A percentile compares a stretch with the other conserved stretches of the same genome.
Conservation (phyloP, 116 monocot species). For the Phalaenopsis hybrid region DNA sequence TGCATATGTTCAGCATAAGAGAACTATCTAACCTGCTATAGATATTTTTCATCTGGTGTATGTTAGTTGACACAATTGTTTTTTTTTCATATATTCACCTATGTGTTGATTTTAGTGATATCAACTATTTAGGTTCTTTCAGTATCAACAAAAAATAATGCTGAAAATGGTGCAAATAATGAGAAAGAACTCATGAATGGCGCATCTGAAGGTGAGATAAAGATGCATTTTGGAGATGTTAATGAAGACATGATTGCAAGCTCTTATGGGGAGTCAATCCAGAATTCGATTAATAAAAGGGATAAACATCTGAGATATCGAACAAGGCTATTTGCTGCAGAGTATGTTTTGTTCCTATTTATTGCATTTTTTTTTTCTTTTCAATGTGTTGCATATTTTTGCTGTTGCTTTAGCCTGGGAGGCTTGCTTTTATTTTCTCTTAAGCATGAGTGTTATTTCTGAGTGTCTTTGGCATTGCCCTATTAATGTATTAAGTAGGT, state of each 20-base stretch:
- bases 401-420: neutral
- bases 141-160: slow-evolving; percentile 39
- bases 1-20: neutral
- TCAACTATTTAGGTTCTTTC: slow-evolving; percentile 58
- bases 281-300: slow-evolving; percentile 30
- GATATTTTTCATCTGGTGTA: neutral
- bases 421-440: neutral
- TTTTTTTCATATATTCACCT: neutral
- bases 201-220: slow-evolving; percentile 34
- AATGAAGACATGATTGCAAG: slow-evolving; percentile 84
- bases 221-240: slow-evolving; percentile 56
- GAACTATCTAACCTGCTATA: neutral
- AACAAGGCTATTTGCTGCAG: slow-evolving; percentile 89
- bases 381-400: neutral
- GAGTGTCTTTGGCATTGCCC: neutral
- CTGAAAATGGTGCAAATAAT: slow-evolving; percentile 15
- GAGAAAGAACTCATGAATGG: slow-evolving; percentile 26
- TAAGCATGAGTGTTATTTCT: neutral
- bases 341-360: slow-evolving; percentile 45
- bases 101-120: neutral
- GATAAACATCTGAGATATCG: slow-evolving; percentile 88
- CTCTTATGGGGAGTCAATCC: slow-evolving; percentile 20
- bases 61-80: neutral
- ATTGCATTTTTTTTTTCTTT: neutral
- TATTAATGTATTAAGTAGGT: neutral